A percentile compares a stretch with the other conserved stretches of the same genome.
These are phyloP conservation scores for Botrytis aclada DNA, from an alignment of 2,329 filamentous ascomycete species.

Conservation along the genomic window DNA sequence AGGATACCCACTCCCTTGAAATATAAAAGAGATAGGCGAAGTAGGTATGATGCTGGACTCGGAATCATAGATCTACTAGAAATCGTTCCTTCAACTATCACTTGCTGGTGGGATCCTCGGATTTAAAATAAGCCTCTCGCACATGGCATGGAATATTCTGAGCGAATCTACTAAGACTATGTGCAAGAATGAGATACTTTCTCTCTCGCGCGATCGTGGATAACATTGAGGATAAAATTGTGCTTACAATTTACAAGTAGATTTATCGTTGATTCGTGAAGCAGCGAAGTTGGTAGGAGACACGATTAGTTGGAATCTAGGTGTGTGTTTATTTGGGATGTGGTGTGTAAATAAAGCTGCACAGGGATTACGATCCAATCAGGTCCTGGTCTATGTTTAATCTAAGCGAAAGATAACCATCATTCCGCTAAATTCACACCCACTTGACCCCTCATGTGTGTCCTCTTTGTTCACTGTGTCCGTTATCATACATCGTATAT, in stretches of 20 bases:
- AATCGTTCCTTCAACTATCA: neutral
- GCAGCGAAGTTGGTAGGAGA: neutral
- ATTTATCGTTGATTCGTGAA: neutral
- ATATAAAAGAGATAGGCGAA: neutral
- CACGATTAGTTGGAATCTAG: neutral
- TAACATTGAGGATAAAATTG: neutral
- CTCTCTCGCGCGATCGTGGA: neutral
- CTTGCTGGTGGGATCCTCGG: neutral
- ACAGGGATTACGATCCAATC: neutral
- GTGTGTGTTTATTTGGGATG: accelerated
- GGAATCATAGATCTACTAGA: neutral
- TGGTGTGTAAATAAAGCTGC: neutral
- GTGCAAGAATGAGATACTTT: neutral
- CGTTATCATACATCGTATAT: neutral
- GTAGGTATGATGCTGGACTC: neutral
- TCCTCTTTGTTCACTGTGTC: neutral
- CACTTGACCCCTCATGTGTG: neutral
- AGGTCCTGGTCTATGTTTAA: too few relatives aligned
- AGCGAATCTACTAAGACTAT: neutral
- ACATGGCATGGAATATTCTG: neutral
- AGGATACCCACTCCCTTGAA: too few relatives aligned
- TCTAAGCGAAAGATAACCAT: too few relatives aligned
- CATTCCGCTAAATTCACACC: too few relatives aligned
- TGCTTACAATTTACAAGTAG: neutral
- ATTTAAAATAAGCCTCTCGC: too few relatives aligned